A percentile compares a stretch with the other conserved stretches of the same genome.
Evolutionary conservation across 495 filamentous ascomycete species (phyloP).

Genomic region (Talaromyces trachyspermus): DNA sequence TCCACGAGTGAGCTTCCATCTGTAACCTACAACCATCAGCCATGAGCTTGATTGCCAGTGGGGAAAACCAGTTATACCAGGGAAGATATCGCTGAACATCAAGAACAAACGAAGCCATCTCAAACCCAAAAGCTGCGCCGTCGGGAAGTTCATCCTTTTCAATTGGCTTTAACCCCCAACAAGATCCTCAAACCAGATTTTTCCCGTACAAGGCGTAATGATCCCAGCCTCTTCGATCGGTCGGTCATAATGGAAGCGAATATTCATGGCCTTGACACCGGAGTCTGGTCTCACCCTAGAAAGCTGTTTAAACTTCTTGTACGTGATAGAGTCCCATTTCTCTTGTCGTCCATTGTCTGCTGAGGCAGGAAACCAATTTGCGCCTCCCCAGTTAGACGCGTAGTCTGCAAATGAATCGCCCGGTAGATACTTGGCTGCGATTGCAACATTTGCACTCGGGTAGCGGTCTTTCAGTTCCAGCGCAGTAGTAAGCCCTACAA

Average conservation of each 20-base stretch:
- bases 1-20: neutral
- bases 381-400: constrained; percentile 4
- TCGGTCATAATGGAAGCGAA: constrained; percentile 1
- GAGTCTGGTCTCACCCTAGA: constrained; percentile 1
- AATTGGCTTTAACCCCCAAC: constrained; percentile 3
- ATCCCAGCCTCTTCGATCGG: constrained; percentile 5
- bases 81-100: constrained; percentile 8
- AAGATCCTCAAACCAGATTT: constrained; percentile 6
- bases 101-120: constrained; percentile 5
- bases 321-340: constrained; percentile 6
- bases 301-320: constrained; percentile 3
- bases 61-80: constrained; percentile 5
- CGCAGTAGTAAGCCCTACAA: constrained; percentile 6
- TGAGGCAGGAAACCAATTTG: constrained; percentile 4
- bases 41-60: constrained; percentile 3
- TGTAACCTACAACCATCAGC: constrained; percentile 3
- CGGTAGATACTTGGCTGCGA: constrained; percentile 5
- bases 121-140: constrained; percentile 3
- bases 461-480: constrained; percentile 5
- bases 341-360: constrained; percentile 6
- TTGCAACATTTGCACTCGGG: neutral
- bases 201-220: neutral
- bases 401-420: constrained; percentile 5
- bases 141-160: constrained; percentile 1
- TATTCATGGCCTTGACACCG: constrained; percentile 5